A percentile compares a stretch with the other conserved stretches of the same genome.
Conservation (phyloP, 169 alveolate species). For the Plasmodium adleri region DNA sequence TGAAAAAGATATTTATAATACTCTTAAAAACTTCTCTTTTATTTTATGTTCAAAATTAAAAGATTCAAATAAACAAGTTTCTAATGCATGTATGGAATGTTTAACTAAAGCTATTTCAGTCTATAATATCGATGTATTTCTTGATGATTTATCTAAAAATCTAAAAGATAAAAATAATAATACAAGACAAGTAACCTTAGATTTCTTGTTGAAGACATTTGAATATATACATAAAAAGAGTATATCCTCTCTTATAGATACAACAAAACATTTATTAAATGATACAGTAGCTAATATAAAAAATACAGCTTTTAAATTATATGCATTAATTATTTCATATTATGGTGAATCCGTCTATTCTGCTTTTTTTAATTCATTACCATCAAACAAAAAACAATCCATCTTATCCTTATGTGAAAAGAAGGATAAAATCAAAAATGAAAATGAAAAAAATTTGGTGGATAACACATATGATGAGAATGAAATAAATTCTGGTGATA, state of each 20-base stretch:
- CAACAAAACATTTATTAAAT: constrained; percentile 63
- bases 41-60: constrained; percentile 59
- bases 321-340: constrained; percentile 27
- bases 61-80: constrained; percentile 75
- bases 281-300: constrained; percentile 72
- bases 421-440: background rate
- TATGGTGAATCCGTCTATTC: constrained; percentile 40
- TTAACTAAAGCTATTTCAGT: constrained; percentile 37
- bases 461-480: too few species aligned
- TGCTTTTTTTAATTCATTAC: constrained; percentile 50
- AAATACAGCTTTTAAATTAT: constrained; percentile 38
- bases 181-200: constrained; percentile 53
- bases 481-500: too few species aligned
- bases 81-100: constrained; percentile 76
- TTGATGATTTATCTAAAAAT: constrained; percentile 69
- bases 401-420: constrained; percentile 36
- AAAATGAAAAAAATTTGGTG: background rate
- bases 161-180: constrained; percentile 74
- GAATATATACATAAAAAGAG: constrained; percentile 40
- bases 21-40: constrained; percentile 38
- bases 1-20: constrained; percentile 59
- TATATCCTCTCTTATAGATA: constrained; percentile 21
- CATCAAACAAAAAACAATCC: constrained; percentile 51
- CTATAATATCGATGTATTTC: constrained; percentile 41
- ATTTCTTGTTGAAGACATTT: constrained; percentile 44